Evolutionary conservation across 345 rosid genomes (phyloP).

Genomic region (Arabis alpina): DNA sequence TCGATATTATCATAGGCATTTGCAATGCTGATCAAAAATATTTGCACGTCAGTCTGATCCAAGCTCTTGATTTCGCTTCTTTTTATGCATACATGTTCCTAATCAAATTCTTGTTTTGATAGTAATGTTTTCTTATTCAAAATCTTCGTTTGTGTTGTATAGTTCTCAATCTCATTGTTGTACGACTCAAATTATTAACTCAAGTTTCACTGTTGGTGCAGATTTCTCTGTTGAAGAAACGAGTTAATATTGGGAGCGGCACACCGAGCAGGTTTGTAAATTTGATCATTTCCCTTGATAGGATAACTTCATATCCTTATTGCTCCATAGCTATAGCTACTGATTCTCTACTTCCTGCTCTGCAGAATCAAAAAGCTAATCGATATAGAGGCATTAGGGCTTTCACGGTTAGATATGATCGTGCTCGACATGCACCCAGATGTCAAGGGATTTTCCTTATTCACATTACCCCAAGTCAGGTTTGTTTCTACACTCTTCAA

Average conservation of each 20-base stretch:
- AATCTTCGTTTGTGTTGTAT: neutral
- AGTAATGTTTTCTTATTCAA: neutral
- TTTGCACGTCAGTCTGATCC: slow-evolving; percentile 74
- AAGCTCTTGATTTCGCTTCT: neutral
- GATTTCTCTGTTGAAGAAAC: slow-evolving; percentile 68
- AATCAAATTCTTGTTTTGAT: neutral
- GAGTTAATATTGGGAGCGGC: slow-evolving; percentile 85
- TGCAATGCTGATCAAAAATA: slow-evolving; percentile 47
- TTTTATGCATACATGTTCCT: neutral
- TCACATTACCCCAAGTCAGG: slow-evolving; percentile 95
- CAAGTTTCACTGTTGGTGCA: slow-evolving; percentile 41
- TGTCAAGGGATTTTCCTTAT: slow-evolving; percentile 78
- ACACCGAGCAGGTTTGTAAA: slow-evolving; percentile 80
- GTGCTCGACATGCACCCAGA: slow-evolving; percentile 70
- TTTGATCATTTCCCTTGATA: neutral
- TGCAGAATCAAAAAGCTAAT: slow-evolving; percentile 78
- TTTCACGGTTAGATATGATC: slow-evolving; percentile 64
- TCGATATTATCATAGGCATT: slow-evolving; percentile 39
- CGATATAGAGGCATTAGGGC: slow-evolving; percentile 77
- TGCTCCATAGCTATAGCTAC: neutral
- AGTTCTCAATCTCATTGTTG: neutral
- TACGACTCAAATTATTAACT: slow-evolving; percentile 5
- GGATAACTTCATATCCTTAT: neutral
- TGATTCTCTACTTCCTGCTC: slow-evolving; percentile 3
- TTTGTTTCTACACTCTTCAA: slow-evolving; percentile 31